phyloP scores from a whole-genome alignment of 179 eudicot species.

The Camellia oleifera region DNA sequence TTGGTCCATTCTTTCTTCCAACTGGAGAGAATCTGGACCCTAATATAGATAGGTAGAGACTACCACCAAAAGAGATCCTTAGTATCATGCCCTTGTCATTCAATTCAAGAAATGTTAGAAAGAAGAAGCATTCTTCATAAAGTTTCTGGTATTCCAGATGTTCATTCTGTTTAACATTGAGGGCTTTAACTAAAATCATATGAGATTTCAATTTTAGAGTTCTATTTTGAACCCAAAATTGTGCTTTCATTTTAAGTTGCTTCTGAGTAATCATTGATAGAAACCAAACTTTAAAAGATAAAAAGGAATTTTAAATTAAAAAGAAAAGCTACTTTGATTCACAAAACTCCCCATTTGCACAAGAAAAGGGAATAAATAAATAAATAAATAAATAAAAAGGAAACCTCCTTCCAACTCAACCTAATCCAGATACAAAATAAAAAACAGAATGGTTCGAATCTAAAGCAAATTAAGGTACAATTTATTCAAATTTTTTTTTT shows the following conservation, averaged over 20 bases:
- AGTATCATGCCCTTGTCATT: conserved; percentile 1
- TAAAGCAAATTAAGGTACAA: neutral
- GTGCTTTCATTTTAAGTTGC: neutral
- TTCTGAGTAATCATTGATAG: neutral
- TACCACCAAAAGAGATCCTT: neutral
- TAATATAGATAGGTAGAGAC: neutral
- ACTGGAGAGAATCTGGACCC: no score
- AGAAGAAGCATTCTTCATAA: neutral
- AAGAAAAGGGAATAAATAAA: no score
- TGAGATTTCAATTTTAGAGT: neutral
- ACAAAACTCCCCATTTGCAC: neutral
- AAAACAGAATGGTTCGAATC: no score
- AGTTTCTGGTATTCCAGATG: neutral
- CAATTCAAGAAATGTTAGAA: neutral
- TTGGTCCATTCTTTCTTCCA: no score
- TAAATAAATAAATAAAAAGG: neutral
- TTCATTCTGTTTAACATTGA: neutral
- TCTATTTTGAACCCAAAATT: neutral
- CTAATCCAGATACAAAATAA: neutral
- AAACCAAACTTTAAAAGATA: neutral
- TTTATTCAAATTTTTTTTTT: neutral
- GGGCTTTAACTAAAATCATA: neutral
- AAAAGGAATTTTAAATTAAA: no score
- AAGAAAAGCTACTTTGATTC: neutral
- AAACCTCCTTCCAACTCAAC: conserved; percentile 5